These are phyloP conservation scores for Lactarius hengduanensis DNA, from an alignment of 768 basidiomycete species.

Conservation along the genomic window DNA sequence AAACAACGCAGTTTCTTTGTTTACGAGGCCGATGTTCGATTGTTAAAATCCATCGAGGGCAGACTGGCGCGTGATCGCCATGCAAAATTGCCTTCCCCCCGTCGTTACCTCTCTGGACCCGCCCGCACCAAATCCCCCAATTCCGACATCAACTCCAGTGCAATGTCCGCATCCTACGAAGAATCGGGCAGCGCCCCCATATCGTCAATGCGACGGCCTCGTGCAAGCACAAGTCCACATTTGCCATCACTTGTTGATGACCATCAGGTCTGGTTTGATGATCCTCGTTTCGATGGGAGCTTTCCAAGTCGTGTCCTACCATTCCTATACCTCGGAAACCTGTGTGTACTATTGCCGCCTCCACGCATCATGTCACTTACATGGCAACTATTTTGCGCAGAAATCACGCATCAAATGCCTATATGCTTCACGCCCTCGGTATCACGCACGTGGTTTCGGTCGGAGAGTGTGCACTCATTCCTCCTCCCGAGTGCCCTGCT, in stretches of 20 bases:
- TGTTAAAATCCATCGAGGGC: constrained; percentile 70
- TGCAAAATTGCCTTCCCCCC: constrained; percentile 15
- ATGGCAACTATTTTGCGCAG: constrained; percentile 39
- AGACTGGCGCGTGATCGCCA: constrained; percentile 39
- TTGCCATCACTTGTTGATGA: constrained; percentile 62
- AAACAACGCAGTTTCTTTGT: constrained; percentile 89
- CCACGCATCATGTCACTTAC: constrained; percentile 28
- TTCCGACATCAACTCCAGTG: constrained; percentile 28
- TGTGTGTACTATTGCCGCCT: constrained; percentile 54
- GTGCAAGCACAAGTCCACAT: constrained; percentile 70
- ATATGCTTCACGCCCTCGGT: constrained; percentile 93
- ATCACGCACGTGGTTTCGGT: constrained; percentile 98
- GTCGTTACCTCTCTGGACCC: constrained; percentile 18
- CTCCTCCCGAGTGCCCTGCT: constrained; percentile 47
- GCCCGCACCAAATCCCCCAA: constrained; percentile 12
- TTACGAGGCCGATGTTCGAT: constrained; percentile 74
- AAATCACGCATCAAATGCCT: constrained; percentile 91
- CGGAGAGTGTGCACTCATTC: constrained; percentile 89
- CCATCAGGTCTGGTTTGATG: constrained; percentile 94
- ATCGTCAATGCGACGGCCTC: constrained; percentile 45
- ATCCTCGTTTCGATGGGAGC: constrained; percentile 89
- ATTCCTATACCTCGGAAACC: constrained; percentile 90
- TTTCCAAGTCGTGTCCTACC: constrained; percentile 93
- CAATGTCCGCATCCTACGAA: constrained; percentile 35
- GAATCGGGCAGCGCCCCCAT: constrained; percentile 22